Base-by-base conservation (phyloP, 495 filamentous ascomycete species). In the Penicillium pancosmium region DNA sequence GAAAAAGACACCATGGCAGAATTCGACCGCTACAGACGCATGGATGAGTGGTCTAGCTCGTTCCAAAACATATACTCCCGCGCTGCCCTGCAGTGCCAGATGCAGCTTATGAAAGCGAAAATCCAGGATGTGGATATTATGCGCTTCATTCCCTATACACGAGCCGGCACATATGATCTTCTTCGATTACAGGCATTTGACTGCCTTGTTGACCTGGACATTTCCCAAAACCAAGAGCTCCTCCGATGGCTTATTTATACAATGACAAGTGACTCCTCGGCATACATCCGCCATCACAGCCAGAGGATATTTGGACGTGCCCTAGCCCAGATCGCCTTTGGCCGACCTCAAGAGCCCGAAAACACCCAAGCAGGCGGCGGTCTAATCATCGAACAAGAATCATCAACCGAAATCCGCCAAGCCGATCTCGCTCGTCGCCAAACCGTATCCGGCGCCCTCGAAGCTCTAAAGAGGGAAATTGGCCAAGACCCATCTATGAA, bases 41-140 rank as follows among this genome's bases (percentile, higher is more conserved):
- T 95, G 81, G 94, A 99, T 65, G 92, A 97, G 73, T 98, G 92
- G 87, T 89, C 89, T 0, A 84, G 87, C 35, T 95, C 92, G 0
- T 96, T 88, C 71, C 91, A 97, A 55, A 99, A 98, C 61, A 80
- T 96, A 54, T 92, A 92, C 70, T 91, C 95, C 1, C 81, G 82
- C 36, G 88, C 93, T 6, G 91, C 92, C 4, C 74, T 98, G 19
- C 81, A 88, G n/a, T 92, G 90, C 72, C 85, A 89, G 58, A 81
- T 85, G 71, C 80, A 77, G 49, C 75, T 97, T 23, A 90, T 91
- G 80, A 84, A 89, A 68, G 87, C 85, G 10, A 81, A 83, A 12
- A 81, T 92, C 47, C 84, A 89, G 31, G 81, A 85, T 3, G 52
- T 76, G 13, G 82, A 86, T 44, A 68, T 84, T 0, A 72, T 85